These are phyloP conservation scores for Cercospora sp. DNA, from an alignment of 2,329 filamentous ascomycete species.

Conservation along the genomic window DNA sequence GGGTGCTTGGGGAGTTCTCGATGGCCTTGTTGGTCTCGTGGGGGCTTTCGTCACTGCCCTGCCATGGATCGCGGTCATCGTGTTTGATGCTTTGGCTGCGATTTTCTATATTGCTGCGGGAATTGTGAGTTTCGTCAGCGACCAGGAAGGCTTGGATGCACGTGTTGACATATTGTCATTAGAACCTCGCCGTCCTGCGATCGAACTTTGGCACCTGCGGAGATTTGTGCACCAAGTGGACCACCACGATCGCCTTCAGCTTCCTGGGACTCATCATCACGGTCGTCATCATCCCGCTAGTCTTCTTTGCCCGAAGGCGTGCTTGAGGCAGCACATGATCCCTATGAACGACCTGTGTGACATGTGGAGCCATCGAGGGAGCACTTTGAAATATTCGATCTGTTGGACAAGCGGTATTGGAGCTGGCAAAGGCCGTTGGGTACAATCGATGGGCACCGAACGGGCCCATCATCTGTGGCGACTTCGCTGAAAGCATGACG, in stretches of 20 bases:
- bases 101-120: slow-evolving; percentile 25
- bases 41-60: slow-evolving; percentile 16
- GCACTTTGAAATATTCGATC: neutral
- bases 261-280: slow-evolving; percentile 18
- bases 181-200: slow-evolving; percentile 15
- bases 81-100: slow-evolving; percentile 18
- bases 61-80: slow-evolving; percentile 12
- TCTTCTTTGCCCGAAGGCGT: slow-evolving; percentile 10
- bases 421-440: neutral
- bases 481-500: neutral
- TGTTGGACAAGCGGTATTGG: neutral
- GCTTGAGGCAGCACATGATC: neutral
- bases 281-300: slow-evolving; percentile 10
- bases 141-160: too few species aligned
- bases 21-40: slow-evolving; percentile 17
- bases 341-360: neutral
- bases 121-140: slow-evolving; percentile 9
- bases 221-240: slow-evolving; percentile 10
- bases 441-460: neutral
- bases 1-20: slow-evolving; percentile 22
- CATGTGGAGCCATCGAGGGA: neutral
- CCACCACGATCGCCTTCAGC: slow-evolving; percentile 20
- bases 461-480: neutral
- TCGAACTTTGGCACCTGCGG: slow-evolving; percentile 2
- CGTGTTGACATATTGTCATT: neutral